phyloP scores from a whole-genome alignment of 345 rosid genomes.

The Conringia planisiliqua region DNA sequence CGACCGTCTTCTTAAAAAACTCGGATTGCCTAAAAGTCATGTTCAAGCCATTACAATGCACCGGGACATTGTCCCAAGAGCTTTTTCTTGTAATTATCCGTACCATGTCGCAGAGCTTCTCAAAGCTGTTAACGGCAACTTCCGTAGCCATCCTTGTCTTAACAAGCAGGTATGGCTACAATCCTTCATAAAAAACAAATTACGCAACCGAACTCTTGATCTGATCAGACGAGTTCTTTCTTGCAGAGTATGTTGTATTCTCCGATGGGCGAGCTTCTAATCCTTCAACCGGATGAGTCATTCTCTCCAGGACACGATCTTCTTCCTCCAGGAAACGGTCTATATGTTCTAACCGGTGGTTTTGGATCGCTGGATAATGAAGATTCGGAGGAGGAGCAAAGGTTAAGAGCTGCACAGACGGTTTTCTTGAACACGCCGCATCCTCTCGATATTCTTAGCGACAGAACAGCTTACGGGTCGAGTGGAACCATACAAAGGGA shows the following conservation, averaged over 20 bases:
- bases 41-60: slow-evolving; percentile 72
- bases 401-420: slow-evolving; percentile 49
- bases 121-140: slow-evolving; percentile 75
- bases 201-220: background rate
- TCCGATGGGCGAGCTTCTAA: slow-evolving; percentile 86
- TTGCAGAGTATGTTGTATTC: slow-evolving; percentile 64
- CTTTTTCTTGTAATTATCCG: slow-evolving; percentile 85
- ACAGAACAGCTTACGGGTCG: slow-evolving; percentile 71
- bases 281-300: slow-evolving; percentile 77
- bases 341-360: slow-evolving; percentile 48
- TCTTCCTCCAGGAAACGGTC: slow-evolving; percentile 77
- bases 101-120: slow-evolving; percentile 72
- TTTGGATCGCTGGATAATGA: slow-evolving; percentile 29
- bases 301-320: slow-evolving; percentile 78
- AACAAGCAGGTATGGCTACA: slow-evolving; percentile 53
- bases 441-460: slow-evolving; percentile 80
- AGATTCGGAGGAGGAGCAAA: slow-evolving; percentile 48
- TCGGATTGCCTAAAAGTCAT: slow-evolving; percentile 66
- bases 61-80: slow-evolving; percentile 84
- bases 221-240: background rate
- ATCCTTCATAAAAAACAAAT: background rate
- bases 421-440: slow-evolving; percentile 80
- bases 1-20: slow-evolving; percentile 61
- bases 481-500: slow-evolving; percentile 75
- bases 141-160: slow-evolving; percentile 80